Evolutionary conservation across 176 grass and related monocot genomes (phyloP).

Genomic region (Carex cristatella): DNA sequence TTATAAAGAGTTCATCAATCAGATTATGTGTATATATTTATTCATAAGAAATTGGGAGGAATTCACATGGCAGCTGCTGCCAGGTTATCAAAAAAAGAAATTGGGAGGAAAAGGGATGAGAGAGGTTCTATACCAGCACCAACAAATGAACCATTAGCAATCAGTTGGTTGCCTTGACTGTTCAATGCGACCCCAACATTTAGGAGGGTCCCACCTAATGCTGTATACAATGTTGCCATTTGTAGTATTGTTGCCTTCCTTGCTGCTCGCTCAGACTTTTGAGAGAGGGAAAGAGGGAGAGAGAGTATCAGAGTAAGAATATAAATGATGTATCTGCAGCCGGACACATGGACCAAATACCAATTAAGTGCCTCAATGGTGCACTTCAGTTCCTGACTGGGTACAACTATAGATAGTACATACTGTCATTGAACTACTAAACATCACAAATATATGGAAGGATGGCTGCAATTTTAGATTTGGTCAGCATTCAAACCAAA

Average conservation of each 20-base stretch:
- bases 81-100: background rate
- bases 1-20: background rate
- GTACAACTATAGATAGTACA: background rate
- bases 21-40: background rate
- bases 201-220: slow-evolving; percentile 72
- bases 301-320: background rate
- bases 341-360: background rate
- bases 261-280: slow-evolving; percentile 70
- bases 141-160: slow-evolving; percentile 65
- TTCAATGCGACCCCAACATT: slow-evolving; percentile 74
- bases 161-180: slow-evolving; percentile 62
- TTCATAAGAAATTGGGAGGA: background rate
- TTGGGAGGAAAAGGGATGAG: background rate
- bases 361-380: background rate
- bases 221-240: slow-evolving; percentile 82
- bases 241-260: slow-evolving; percentile 76
- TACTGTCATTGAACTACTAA: background rate
- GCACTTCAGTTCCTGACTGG: background rate
- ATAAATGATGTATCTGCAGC: background rate
- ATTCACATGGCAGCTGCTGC: background rate
- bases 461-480: background rate
- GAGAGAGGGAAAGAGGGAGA: background rate
- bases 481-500: background rate
- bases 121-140: slow-evolving; percentile 46
- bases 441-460: background rate